Percentiles rank a stretch among this genome's conserved stretches.
phyloP scores from a whole-genome alignment of 208 protist species.

The Wallacemonas collosoma region DNA sequence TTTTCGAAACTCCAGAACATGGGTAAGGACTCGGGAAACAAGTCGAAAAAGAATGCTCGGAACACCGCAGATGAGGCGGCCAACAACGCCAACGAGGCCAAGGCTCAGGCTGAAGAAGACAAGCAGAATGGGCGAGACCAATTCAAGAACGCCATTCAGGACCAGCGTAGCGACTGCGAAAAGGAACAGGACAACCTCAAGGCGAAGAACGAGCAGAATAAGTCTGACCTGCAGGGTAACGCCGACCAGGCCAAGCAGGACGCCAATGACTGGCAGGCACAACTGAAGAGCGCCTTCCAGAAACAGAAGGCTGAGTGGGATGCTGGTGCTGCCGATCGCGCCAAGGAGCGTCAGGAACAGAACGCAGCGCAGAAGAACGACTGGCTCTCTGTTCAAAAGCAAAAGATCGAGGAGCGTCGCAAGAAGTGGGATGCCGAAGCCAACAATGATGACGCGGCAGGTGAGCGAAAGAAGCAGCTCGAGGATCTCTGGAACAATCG shows the following conservation, averaged over 20 bases:
- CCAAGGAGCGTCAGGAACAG: constrained; percentile 15
- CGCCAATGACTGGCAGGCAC: constrained; percentile 7
- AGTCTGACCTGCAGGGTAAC: constrained; percentile 1
- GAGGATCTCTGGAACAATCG: constrained; percentile 19
- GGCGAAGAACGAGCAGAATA: constrained; percentile 10
- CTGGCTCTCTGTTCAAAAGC: constrained; percentile 12
- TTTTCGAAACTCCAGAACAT: constrained; percentile 8
- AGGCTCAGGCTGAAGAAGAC: constrained; percentile 1
- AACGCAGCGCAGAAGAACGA: constrained; percentile 15
- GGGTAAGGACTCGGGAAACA: constrained; percentile 15
- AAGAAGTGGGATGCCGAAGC: constrained; percentile 9
- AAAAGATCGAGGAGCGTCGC: constrained; percentile 13
- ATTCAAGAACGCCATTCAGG: constrained; percentile 12
- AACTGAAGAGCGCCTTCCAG: constrained; percentile 5
- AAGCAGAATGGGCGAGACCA: neutral
- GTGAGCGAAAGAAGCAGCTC: neutral
- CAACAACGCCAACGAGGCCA: neutral
- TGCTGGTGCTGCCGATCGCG: constrained; percentile 11
- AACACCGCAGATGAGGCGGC: neutral
- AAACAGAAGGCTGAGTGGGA: constrained; percentile 18
- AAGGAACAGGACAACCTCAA: constrained; percentile 11
- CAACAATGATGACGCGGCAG: neutral
- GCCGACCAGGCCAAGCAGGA: neutral
- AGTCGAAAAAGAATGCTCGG: constrained; percentile 11
- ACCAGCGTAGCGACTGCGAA: neutral